Conservation (phyloP, 2,329 filamentous ascomycete species). For the Pseudocercospora fijiensis region DNA sequence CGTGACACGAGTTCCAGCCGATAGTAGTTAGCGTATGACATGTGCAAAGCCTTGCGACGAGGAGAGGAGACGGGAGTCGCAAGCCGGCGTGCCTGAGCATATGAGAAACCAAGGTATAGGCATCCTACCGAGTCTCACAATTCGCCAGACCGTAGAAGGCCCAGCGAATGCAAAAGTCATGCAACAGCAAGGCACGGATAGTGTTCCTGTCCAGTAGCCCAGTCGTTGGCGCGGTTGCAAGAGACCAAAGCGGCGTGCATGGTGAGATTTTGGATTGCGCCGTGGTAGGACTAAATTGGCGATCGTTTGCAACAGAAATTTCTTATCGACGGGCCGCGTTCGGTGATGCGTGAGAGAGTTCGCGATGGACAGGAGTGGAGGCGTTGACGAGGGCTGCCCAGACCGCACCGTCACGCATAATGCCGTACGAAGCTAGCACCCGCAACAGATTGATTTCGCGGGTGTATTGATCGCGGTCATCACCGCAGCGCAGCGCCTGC, state of each 20-base stretch:
- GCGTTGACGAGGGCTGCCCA: constrained; percentile 16
- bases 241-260: constrained; percentile 13
- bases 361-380: constrained; percentile 23
- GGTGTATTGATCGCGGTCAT: neutral
- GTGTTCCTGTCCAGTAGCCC: neutral
- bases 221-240: constrained; percentile 16
- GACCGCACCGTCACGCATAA: constrained; percentile 9
- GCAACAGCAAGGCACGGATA: constrained; percentile 14
- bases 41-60: constrained; percentile 15
- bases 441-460: constrained; percentile 7
- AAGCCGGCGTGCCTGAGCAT: constrained; percentile 9
- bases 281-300: constrained; percentile 21
- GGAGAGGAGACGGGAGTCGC: neutral
- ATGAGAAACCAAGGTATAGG: constrained; percentile 14
- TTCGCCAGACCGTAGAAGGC: constrained; percentile 17
- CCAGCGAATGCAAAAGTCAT: constrained; percentile 21
- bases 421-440: constrained; percentile 12
- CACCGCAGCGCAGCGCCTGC: neutral
- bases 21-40: constrained; percentile 17
- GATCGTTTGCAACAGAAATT: constrained; percentile 19
- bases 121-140: constrained; percentile 16
- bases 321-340: constrained; percentile 20
- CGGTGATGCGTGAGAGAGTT: constrained; percentile 18
- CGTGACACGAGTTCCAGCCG: constrained; percentile 19
- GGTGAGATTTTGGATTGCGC: constrained; percentile 20